phyloP scores from a whole-genome alignment of 306 rosid genomes.

The Vicia sativa region DNA sequence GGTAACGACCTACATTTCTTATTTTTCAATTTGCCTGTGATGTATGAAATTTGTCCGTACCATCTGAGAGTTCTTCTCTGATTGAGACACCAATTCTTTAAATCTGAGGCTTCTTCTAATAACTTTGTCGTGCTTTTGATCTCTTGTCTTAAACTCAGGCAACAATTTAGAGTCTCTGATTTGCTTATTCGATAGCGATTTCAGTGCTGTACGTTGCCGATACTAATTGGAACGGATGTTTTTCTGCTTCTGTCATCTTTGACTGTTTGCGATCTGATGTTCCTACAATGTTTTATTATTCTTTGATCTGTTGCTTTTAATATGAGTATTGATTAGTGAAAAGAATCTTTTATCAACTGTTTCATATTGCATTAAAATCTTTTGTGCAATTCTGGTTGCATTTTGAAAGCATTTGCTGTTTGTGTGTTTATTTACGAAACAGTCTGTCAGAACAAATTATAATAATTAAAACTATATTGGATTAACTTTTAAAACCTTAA shows the following conservation, averaged over 20 bases:
- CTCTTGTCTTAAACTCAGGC: slow-evolving; percentile 43
- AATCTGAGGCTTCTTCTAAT: background rate
- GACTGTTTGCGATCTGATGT: slow-evolving; percentile 57
- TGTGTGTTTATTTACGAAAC: too few species aligned
- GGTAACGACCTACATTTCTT: slow-evolving; percentile 71
- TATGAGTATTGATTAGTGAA: too few species aligned
- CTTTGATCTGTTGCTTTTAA: too few species aligned
- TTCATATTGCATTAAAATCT: too few species aligned
- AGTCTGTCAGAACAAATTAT: too few species aligned
- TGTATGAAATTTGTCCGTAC: slow-evolving; percentile 22
- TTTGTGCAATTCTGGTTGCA: too few species aligned
- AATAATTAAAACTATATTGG: too few species aligned
- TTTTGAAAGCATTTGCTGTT: too few species aligned
- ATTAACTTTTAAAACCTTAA: too few species aligned
- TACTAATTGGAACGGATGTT: slow-evolving; percentile 52
- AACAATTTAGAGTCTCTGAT: slow-evolving; percentile 91
- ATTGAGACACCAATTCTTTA: background rate
- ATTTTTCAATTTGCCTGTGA: background rate
- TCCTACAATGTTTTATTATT: slow-evolving; percentile 42
- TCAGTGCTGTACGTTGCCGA: slow-evolving; percentile 95
- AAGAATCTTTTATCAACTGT: too few species aligned
- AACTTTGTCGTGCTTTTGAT: background rate
- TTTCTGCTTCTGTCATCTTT: slow-evolving; percentile 44
- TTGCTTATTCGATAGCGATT: slow-evolving; percentile 53
- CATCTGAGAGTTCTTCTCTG: background rate